These are phyloP conservation scores for Candida sojae DNA, from an alignment of 1,139 yeast genomes.

Conservation along the genomic window DNA sequence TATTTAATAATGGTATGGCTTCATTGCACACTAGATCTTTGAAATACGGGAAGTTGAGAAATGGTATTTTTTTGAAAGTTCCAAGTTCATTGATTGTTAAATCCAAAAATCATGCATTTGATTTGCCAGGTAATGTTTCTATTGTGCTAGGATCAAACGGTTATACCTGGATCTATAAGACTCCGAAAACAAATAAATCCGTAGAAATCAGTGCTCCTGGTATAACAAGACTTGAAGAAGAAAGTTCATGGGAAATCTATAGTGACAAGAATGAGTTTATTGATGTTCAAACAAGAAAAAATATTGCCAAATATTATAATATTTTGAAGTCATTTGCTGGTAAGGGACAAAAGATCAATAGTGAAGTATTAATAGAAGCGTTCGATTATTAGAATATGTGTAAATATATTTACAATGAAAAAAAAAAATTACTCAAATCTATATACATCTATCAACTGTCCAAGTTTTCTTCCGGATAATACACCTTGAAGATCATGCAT, in stretches of 20 bases:
- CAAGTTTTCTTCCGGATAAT: conserved; percentile 70
- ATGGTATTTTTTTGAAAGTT: conserved; percentile 79
- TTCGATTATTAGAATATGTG: conserved; percentile 3
- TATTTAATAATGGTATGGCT: conserved; percentile 89
- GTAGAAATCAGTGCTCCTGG: conserved; percentile 28
- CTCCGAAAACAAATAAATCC: conserved; percentile 37
- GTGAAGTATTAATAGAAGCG: conserved; percentile 2
- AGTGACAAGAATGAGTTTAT: conserved; percentile 85
- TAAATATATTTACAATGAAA: neutral
- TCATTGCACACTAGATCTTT: conserved; percentile 93
- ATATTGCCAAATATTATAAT: conserved; percentile 83
- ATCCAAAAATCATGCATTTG: conserved; percentile 83
- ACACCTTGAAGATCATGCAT: conserved; percentile 81
- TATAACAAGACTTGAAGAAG: conserved; percentile 88
- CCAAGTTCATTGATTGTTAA: conserved; percentile 83
- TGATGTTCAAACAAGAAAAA: conserved; percentile 58
- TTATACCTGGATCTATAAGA: conserved; percentile 86
- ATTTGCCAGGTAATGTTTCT: conserved; percentile 88
- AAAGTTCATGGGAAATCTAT: conserved; percentile 93
- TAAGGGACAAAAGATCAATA: conserved; percentile 2
- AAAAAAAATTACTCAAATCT: neutral
- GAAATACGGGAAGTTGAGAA: conserved; percentile 91
- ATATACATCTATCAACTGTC: conserved; percentile 45
- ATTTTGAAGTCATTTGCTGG: conserved; percentile 74
- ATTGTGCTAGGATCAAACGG: conserved; percentile 94